Conservation (phyloP, 2,329 filamentous ascomycete species). For the Trichophyton rubrum region DNA sequence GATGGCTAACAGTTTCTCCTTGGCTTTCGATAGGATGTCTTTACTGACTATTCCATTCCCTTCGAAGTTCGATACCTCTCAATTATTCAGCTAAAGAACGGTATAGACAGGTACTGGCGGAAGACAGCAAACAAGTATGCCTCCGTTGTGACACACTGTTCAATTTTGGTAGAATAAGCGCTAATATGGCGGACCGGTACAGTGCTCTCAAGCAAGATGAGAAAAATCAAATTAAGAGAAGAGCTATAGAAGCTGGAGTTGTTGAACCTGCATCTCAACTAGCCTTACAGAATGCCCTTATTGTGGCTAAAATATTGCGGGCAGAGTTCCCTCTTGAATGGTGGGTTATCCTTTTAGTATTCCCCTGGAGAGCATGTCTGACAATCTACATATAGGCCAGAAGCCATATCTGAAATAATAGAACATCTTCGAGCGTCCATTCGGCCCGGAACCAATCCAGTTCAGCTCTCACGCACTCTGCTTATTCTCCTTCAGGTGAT, state of each 20-base stretch:
- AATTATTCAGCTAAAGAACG: constrained; percentile 91
- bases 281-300: constrained; percentile 76
- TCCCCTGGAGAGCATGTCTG: neutral
- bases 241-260: constrained; percentile 63
- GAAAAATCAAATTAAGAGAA: constrained; percentile 61
- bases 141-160: neutral
- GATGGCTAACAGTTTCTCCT: neutral
- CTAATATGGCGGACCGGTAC: neutral
- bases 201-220: constrained; percentile 55
- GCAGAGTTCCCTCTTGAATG: constrained; percentile 85
- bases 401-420: constrained; percentile 44
- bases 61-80: constrained; percentile 73
- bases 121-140: constrained; percentile 56
- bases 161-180: neutral
- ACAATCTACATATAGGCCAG: constrained; percentile 27
- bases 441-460: constrained; percentile 30
- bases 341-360: constrained; percentile 29
- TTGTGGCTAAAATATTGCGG: constrained; percentile 74
- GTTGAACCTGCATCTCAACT: constrained; percentile 63
- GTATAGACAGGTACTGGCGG: constrained; percentile 90
- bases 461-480: constrained; percentile 59
- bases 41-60: constrained; percentile 65
- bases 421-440: constrained; percentile 48
- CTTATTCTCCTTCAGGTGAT: constrained; percentile 71
- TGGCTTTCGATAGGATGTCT: constrained; percentile 52